A percentile compares a stretch with the other conserved stretches of the same genome.
These are phyloP conservation scores for Suillus paluster DNA, from an alignment of 768 basidiomycete genomes.

Conservation along the genomic window DNA sequence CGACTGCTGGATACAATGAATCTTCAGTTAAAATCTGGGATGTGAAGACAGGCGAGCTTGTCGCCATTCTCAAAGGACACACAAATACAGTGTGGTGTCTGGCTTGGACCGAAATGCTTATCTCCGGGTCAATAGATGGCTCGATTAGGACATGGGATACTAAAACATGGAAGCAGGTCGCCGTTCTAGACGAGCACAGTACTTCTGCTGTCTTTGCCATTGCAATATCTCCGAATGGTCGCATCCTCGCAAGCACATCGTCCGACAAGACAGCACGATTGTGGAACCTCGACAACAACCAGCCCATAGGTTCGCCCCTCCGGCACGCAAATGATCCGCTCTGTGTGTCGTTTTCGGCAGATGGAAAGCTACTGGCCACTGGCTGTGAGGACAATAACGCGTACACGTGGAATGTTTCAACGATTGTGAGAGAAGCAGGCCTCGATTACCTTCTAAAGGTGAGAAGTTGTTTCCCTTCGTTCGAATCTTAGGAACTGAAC, in stretches of 20 bases:
- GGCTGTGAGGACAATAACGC: not conserved
- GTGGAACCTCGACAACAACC: not conserved
- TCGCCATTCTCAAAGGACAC: not conserved
- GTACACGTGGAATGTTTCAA: not conserved
- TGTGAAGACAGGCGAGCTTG: not conserved
- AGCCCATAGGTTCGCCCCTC: not conserved
- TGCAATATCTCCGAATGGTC: not conserved
- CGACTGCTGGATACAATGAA: not conserved
- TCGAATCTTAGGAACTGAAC: not conserved
- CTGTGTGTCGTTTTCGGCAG: not conserved
- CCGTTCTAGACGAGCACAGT: not conserved
- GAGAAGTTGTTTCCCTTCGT: not conserved
- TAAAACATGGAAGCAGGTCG: not conserved
- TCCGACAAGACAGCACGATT: slow-evolving; percentile 2
- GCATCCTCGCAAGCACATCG: slow-evolving; percentile 15
- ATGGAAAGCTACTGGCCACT: not conserved
- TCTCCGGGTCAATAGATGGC: not conserved
- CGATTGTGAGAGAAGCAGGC: not conserved
- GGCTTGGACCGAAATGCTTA: slow-evolving; percentile 1
- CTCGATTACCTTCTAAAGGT: not conserved
- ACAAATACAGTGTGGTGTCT: not conserved
- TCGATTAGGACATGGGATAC: not conserved
- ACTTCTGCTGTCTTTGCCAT: slow-evolving; percentile 9
- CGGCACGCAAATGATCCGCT: not conserved
- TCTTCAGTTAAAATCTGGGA: slow-evolving; percentile 5